Conservation (phyloP, 352 stramenopile genomes). For the Phytopythium delawarense region DNA sequence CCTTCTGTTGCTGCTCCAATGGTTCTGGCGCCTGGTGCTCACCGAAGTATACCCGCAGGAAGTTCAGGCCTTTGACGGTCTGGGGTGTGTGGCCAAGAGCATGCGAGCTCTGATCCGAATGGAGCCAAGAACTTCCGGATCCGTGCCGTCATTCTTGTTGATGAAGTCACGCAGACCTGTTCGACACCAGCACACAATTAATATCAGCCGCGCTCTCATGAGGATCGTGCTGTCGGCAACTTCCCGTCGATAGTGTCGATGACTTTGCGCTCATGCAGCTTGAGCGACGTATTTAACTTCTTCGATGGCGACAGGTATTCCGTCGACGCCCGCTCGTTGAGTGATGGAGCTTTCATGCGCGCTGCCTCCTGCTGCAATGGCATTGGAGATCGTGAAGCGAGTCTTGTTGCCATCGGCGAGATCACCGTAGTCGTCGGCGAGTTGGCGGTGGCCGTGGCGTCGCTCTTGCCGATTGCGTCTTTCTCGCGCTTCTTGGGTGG, state of each 20-base stretch:
- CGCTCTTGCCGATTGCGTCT: too few relatives aligned
- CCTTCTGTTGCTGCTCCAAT: conserved; percentile 5
- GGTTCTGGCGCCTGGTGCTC: conserved; percentile 4
- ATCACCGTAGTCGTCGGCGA: too few relatives aligned
- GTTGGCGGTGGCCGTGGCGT: too few relatives aligned
- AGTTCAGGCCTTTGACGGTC: conserved; percentile 1
- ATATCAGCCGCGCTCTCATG: too few relatives aligned
- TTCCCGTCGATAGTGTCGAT: conserved; percentile 2
- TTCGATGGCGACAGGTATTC: not conserved
- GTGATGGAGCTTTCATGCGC: too few relatives aligned
- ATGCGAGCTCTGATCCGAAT: not conserved
- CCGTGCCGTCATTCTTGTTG: not conserved
- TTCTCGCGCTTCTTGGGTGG: too few relatives aligned
- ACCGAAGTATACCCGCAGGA: conserved; percentile 8
- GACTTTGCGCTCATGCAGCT: not conserved
- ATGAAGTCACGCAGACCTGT: not conserved
- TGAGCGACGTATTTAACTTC: not conserved
- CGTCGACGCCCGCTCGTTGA: too few relatives aligned
- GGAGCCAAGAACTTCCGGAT: not conserved
- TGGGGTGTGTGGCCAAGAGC: conserved; percentile 3
- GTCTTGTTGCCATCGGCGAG: too few relatives aligned
- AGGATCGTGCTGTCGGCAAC: not conserved
- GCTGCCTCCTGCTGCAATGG: too few relatives aligned
- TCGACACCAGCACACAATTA: not conserved
- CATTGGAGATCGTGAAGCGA: too few relatives aligned